Percentiles rank a stretch among this genome's conserved stretches.
Conservation (phyloP, 202 grass and related monocot species). For the Panicum hallii region DNA sequence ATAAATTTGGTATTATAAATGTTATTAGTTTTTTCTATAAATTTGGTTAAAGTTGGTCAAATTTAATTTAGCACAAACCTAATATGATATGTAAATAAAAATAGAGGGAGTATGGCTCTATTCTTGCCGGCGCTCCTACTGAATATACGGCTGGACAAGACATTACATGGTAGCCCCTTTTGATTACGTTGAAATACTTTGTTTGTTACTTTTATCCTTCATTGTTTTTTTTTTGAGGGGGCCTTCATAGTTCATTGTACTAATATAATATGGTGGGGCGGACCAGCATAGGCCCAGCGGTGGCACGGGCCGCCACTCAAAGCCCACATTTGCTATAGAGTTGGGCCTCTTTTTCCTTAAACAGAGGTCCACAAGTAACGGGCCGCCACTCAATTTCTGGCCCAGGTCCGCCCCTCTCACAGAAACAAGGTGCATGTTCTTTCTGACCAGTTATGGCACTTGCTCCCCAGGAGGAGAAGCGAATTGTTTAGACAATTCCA, state of each 20-base stretch:
- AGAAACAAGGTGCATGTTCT: conserved; percentile 99
- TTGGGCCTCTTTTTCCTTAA: too few species aligned
- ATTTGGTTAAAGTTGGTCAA: too few species aligned
- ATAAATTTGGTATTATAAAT: too few species aligned
- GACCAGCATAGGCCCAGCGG: too few species aligned
- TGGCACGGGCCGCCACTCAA: too few species aligned
- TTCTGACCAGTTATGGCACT: conserved; percentile 99
- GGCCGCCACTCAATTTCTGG: too few species aligned
- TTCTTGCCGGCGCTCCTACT: conserved; percentile 73
- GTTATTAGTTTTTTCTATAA: too few species aligned
- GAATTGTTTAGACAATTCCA: conserved; percentile 60
- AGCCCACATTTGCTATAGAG: too few species aligned
- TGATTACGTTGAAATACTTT: conserved; percentile 31
- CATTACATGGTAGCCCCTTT: conserved; percentile 82
- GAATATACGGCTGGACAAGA: conserved; percentile 87
- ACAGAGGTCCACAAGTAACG: too few species aligned
- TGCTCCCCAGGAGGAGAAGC: conserved; percentile 92
- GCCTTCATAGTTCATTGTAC: neutral
- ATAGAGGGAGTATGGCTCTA: too few species aligned
- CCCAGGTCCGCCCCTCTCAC: neutral
- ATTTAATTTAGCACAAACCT: too few species aligned
- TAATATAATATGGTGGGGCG: neutral
- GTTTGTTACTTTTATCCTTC: neutral
- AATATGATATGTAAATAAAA: too few species aligned
- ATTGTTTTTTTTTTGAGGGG: neutral